Percentiles rank a stretch among this genome's conserved stretches.
These are phyloP conservation scores for Exobasidium rhododendri DNA, from an alignment of 1,284 basidiomycete species.

Conservation along the genomic window DNA sequence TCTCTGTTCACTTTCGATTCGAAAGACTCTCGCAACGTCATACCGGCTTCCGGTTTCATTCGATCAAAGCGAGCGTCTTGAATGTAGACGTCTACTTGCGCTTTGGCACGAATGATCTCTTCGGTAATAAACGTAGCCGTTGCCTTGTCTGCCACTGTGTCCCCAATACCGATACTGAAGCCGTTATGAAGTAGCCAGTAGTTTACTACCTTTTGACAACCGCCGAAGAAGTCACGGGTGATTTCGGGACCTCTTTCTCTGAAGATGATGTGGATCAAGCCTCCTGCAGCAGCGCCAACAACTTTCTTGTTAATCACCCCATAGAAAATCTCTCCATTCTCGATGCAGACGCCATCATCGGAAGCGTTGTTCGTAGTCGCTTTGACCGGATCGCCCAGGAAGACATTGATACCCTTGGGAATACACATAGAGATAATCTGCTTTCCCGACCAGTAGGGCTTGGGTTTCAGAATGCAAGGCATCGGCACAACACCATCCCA, in stretches of 20 bases:
- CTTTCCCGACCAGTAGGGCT: slow-evolving; percentile 96
- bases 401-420: slow-evolving; percentile 92
- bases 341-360: slow-evolving; percentile 92
- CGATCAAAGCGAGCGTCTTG: slow-evolving; percentile 48
- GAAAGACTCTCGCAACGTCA: slow-evolving; percentile 99
- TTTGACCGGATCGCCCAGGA: slow-evolving; percentile 41
- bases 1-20: slow-evolving; percentile 87
- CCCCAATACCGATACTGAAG: slow-evolving; percentile 97
- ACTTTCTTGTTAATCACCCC: slow-evolving; percentile 98
- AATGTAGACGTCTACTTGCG: slow-evolving; percentile 48
- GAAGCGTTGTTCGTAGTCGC: slow-evolving; percentile 47
- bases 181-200: slow-evolving; percentile 99
- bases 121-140: slow-evolving; percentile 81
- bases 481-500: slow-evolving; percentile 93
- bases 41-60: slow-evolving; percentile 65
- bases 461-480: slow-evolving; percentile 92
- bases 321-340: slow-evolving; percentile 93
- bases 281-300: slow-evolving; percentile 82
- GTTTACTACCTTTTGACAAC: slow-evolving; percentile 91
- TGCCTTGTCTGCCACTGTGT: slow-evolving; percentile 87
- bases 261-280: slow-evolving; percentile 94
- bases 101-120: slow-evolving; percentile 77
- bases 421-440: slow-evolving; percentile 91
- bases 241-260: slow-evolving; percentile 93
- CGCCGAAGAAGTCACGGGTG: slow-evolving; percentile 87